These are phyloP conservation scores for Talaromyces sp. DNA, from an alignment of 2,329 filamentous ascomycete genomes.

Conservation along the genomic window DNA sequence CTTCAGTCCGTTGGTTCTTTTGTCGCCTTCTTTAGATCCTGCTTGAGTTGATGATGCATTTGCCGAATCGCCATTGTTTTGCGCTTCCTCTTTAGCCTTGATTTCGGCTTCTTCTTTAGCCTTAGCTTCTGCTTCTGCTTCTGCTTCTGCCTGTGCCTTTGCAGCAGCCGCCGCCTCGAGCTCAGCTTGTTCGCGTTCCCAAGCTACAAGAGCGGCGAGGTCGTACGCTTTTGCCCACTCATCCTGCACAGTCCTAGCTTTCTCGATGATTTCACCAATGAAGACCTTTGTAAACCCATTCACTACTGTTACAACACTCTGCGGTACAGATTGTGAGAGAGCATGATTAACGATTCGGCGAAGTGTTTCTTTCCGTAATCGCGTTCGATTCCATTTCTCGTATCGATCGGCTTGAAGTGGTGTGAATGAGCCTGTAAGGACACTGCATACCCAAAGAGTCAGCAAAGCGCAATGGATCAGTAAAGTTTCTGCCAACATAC, in stretches of 20 bases:
- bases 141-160: constrained; percentile 34
- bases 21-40: constrained; percentile 14
- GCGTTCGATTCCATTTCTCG: constrained; percentile 49
- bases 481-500: constrained; percentile 31
- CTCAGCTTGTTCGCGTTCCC: constrained; percentile 56
- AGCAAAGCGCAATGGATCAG: not conserved
- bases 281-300: constrained; percentile 65
- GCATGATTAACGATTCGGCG: constrained; percentile 63
- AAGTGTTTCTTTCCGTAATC: constrained; percentile 50
- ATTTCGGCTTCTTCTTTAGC: constrained; percentile 4
- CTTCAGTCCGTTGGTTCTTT: constrained; percentile 23
- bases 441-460: constrained; percentile 32
- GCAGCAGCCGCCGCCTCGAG: constrained; percentile 28
- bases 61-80: not conserved
- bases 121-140: constrained; percentile 20
- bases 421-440: constrained; percentile 48
- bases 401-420: constrained; percentile 48
- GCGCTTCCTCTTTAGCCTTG: not conserved
- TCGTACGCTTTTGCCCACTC: constrained; percentile 50
- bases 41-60: not conserved
- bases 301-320: constrained; percentile 62
- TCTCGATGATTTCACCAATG: constrained; percentile 63
- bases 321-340: constrained; percentile 63
- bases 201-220: constrained; percentile 52
- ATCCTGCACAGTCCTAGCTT: constrained; percentile 60